Base-by-base conservation (phyloP, 2,329 filamentous ascomycete genomes). In the Apiospora arundinis region DNA sequence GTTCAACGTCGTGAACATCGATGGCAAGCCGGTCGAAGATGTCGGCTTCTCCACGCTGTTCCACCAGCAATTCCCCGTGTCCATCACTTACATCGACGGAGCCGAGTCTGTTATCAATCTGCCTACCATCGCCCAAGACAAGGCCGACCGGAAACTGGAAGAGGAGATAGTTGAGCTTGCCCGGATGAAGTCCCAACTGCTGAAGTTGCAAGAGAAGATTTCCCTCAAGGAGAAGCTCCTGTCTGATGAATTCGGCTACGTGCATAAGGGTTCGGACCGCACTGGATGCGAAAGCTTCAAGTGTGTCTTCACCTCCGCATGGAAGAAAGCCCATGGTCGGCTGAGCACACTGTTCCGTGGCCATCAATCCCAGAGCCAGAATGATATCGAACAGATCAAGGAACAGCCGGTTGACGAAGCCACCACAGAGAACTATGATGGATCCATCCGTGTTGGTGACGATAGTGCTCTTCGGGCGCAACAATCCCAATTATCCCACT, bases 101-200 rank as follows among this genome's bases (percentile, higher is more conserved):
- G 80, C 82, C 25, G 80, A 79, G 25, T 80, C 80, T n/a, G 75
- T 82, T 70, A 77, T 73, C 70, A 73, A 72, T 71, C 74, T 65
- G 69, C 73, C 44, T 67, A 67, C 52, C 44, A 73, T 71, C 72
- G 74, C 37, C n/a, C 16, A 67, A 42, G 65, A 44, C 14, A 45
- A 14, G 73, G 74, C 14, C n/a, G 44, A 23, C 65, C 28, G 40
- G 40, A 67, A 67, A n/a, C 74, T 86, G 2, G 81, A 85, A 28
- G 77, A 80, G 14, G 81, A 87, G 70, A 74, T 87, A n/a, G 80
- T 80, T 18, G 84, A 87, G 65, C 78, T 88, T 56, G 80, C 84
- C 60, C 79, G 80, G 63, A 81, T 88, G 73, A 82, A 80, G 73
- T 76, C 79, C 67, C 83, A 85, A 73, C 77, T 84, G 21, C 74